A percentile compares a stretch with the other conserved stretches of the same genome.
These are phyloP conservation scores for Corymbia citriodora DNA, from an alignment of 441 rosid species.

Conservation along the genomic window DNA sequence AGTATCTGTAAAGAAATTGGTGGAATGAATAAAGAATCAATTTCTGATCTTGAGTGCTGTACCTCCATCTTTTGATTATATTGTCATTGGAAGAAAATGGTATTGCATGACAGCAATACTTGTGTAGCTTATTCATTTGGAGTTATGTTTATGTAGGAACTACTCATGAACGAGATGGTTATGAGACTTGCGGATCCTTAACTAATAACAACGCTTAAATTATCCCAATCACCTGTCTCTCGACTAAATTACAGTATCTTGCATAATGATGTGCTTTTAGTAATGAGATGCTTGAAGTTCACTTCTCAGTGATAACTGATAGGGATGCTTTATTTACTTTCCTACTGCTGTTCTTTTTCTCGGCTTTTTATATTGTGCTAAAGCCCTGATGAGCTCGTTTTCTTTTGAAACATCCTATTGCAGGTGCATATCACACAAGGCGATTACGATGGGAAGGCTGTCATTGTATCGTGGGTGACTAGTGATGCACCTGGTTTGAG, in stretches of 20 bases:
- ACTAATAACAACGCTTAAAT: not conserved
- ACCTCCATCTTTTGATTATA: not conserved
- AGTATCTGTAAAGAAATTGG: not conserved
- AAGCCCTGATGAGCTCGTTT: not conserved
- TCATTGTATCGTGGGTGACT: slow-evolving; percentile 7
- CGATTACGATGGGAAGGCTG: slow-evolving; percentile 1
- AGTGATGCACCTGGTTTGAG: not conserved
- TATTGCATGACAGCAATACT: not conserved
- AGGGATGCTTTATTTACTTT: not conserved
- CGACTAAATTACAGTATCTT: not conserved
- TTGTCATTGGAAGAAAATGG: not conserved
- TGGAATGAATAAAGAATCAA: not conserved
- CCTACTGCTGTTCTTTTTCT: not conserved
- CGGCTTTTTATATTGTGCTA: not conserved
- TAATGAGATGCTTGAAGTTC: not conserved
- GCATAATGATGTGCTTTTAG: not conserved
- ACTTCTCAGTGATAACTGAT: not conserved
- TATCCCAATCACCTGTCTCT: not conserved
- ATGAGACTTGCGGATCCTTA: not conserved
- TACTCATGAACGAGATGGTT: not conserved
- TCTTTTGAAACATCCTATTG: not conserved
- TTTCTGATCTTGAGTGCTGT: not conserved
- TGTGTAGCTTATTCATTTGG: not conserved
- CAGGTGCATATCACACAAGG: slow-evolving; percentile 15
- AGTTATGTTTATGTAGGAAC: not conserved